Evolutionary conservation across 2,329 filamentous ascomycete genomes (phyloP), one percentile per base, ranked within the genome.

Genomic region (Phialophora tarda): DNA sequence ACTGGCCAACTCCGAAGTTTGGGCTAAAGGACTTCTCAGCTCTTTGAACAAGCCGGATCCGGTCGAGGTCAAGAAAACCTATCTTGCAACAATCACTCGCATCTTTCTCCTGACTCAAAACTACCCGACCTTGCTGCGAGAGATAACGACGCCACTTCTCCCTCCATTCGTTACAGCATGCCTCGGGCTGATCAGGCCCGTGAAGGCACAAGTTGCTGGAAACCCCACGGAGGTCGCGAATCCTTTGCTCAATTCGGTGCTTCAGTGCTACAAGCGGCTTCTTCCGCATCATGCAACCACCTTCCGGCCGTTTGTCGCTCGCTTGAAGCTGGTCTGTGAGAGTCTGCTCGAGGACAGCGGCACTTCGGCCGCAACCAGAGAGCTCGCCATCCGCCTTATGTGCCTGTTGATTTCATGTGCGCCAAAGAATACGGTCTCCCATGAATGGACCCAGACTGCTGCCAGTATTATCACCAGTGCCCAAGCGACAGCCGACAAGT

Each of bases 101-200:
- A 93, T 97, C 72, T 97, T 95, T 79, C 85, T 88, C 71, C 85
- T 95, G 41, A 90, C 93, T 48, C 91, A 93, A 74, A 87, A 89
- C 44, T 93, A 93, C 75, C 91, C 90, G 66, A 95, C 92, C 8
- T 82, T 97, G 61, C 84, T 94, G 53, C 86, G 94, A 72, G 93
- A 97, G 76, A 91, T 97, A 67, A 93, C 91, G 0, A 96, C 93
- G 0, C 92, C 92, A 2, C 91, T 88, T 2, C 81, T 97, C 23
- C 88, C 91, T 1, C 81, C 85, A 1, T 96, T 94, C 73, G 84
- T 93, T 54, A 88, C 86, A 0, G 84, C 89, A 2, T 92, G 90
- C 72, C 78, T 97, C 53, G 88, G 89, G 73, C 82, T 94, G 53
- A 79, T 84, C 63, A 78, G 77, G 28, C 77, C 69, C 38, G 60